phyloP scores from a whole-genome alignment of 2,329 filamentous ascomycete species.

The Calonectria hongkongensis region DNA sequence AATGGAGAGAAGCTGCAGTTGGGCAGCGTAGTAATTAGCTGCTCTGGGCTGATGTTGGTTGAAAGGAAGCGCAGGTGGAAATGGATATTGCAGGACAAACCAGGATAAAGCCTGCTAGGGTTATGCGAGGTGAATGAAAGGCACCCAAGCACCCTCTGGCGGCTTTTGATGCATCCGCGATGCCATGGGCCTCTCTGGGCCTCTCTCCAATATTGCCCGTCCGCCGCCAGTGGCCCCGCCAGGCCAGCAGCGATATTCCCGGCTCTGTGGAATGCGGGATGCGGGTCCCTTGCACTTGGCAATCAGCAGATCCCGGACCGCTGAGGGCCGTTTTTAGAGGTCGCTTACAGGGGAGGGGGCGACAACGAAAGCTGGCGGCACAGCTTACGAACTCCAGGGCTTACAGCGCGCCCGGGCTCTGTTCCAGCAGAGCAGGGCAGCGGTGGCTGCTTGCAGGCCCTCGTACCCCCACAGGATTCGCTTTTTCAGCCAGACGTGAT shows the following conservation, averaged over 20 bases:
- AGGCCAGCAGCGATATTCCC: constrained; percentile 33
- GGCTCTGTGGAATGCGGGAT: constrained; percentile 34
- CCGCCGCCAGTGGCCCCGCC: constrained; percentile 19
- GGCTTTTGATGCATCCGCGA: constrained; percentile 24
- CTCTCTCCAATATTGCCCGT: constrained; percentile 16
- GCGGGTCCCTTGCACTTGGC: constrained; percentile 26
- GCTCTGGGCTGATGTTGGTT: constrained; percentile 26
- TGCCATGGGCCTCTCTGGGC: constrained; percentile 14
- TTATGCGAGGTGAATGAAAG: constrained; percentile 15
- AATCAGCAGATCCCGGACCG: constrained; percentile 27
- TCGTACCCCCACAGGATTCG: constrained; percentile 6
- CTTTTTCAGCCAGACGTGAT: not conserved
- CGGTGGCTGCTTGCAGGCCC: constrained; percentile 5
- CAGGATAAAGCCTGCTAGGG: constrained; percentile 25
- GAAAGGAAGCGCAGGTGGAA: constrained; percentile 28
- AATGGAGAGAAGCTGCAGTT: constrained; percentile 2
- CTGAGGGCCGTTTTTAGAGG: constrained; percentile 24
- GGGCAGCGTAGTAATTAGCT: constrained; percentile 13
- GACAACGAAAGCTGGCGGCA: constrained; percentile 1
- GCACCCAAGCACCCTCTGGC: constrained; percentile 16
- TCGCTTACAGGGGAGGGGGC: constrained; percentile 20
- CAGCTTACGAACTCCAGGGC: constrained; percentile 20
- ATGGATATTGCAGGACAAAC: constrained; percentile 21
- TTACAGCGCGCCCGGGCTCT: constrained; percentile 16
- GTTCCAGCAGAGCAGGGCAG: constrained; percentile 15